Base-by-base conservation (phyloP, 805 yeast species). In the Sugiyamaella americana region DNA sequence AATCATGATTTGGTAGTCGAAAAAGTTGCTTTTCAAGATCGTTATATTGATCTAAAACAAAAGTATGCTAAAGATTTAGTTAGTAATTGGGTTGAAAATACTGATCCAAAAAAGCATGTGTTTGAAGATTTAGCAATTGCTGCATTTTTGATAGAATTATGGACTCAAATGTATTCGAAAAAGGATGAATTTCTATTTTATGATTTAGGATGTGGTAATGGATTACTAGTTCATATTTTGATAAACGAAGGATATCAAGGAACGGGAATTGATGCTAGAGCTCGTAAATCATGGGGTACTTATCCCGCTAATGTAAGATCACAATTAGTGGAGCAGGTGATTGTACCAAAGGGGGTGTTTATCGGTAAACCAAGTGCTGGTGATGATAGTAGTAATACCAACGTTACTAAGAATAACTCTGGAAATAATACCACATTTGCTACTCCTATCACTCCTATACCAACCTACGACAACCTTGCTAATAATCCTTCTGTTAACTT, bases 91-190 rank as follows among this genome's bases (percentile, higher is more conserved):
- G 79, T 74, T n/a, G 98, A 91, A 65, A 80, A 82, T 24, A 91
- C 98, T 2, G 97, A 91, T 64, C 97, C 97, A 2, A 77, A 82
- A 56, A 91, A 91, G 62, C 98, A 91, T 66, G 97, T 91, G 0
- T 91, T 89, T 67, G 98, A 91, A 69, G 98, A 91, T 62, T 76
- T 91, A 44, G 94, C 96, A 2, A 89, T 91, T 55, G 97, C 97
- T 1, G 95, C 97, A 0, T 91, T 91, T 56, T 70, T 91, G 51
- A 85, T 91, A 22, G 95, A 87, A 65, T 72, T 86, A 30, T 91
- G 98, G 98, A 65, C 65, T 5, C 68, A 73, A 40, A 72, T 75
- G 39, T 75, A 74, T 53, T 65, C 66, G 19, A 53, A 58, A 8
- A 54, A 62, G 29, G 56, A 60, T 3, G 67, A 66, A 3, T 79